Evolutionary conservation across 768 basidiomycete genomes (phyloP).

Genomic region (Macrolepiota fuliginosa): DNA sequence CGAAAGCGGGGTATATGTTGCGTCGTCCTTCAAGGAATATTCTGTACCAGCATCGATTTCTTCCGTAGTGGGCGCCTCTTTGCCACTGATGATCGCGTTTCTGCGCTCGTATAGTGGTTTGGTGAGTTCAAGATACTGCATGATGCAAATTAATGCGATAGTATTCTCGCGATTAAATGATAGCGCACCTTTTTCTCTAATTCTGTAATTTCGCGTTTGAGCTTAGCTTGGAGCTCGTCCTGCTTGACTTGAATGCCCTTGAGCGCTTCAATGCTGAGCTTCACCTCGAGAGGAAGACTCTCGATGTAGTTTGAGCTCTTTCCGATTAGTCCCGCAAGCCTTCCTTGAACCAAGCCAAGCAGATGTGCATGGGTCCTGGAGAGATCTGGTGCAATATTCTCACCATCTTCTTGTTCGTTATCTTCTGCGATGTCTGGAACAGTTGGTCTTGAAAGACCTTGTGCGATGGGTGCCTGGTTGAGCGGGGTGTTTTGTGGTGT

Average conservation of each 20-base stretch:
- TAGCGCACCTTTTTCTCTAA: constrained; percentile 87
- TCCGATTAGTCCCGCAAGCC: constrained; percentile 82
- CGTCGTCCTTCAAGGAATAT: constrained; percentile 72
- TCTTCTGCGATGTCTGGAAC: constrained; percentile 88
- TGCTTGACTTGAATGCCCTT: constrained; percentile 95
- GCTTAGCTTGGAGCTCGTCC: constrained; percentile 86
- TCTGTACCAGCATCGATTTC: constrained; percentile 83
- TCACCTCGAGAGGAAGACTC: constrained; percentile 75
- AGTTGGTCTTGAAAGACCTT: constrained; percentile 80
- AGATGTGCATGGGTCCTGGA: constrained; percentile 57
- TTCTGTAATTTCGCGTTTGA: constrained; percentile 93
- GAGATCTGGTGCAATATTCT: constrained; percentile 32
- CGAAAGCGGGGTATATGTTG: constrained; percentile 45
- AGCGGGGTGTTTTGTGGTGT: constrained; percentile 94
- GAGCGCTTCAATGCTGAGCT: constrained; percentile 84
- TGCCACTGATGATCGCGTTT: constrained; percentile 77
- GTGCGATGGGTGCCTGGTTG: constrained; percentile 74
- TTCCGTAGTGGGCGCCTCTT: constrained; percentile 66
- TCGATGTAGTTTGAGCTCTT: constrained; percentile 96
- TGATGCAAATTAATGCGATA: constrained; percentile 12
- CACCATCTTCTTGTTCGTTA: constrained; percentile 65
- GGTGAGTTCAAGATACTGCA: constrained; percentile 71
- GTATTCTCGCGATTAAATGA: not conserved
- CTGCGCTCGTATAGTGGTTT: constrained; percentile 88
- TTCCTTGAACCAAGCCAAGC: constrained; percentile 85